Evolutionary conservation across 2,329 filamentous ascomycete species (phyloP).

Genomic region (Apiospora marii): DNA sequence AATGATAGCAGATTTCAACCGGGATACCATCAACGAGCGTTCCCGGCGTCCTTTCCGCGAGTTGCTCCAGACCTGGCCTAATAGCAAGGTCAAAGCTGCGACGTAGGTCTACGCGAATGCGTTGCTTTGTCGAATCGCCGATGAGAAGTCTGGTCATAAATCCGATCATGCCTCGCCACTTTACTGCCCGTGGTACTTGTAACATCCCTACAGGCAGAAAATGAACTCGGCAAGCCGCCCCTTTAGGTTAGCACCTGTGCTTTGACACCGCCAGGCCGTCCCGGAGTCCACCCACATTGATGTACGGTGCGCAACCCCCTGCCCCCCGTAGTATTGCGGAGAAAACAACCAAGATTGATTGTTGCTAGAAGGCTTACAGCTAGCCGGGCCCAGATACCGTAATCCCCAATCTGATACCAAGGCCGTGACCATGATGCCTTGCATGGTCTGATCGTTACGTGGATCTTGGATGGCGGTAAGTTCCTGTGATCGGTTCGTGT

Average conservation of each 20-base stretch:
- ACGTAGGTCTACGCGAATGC: not conserved
- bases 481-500: not conserved
- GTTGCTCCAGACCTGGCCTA: not conserved
- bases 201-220: not conserved
- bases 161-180: not conserved
- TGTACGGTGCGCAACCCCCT: not conserved
- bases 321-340: not conserved
- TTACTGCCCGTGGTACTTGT: not conserved
- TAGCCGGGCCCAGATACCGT: not conserved
- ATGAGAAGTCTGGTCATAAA: not conserved
- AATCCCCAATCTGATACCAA: not conserved
- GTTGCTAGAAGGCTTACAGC: not conserved
- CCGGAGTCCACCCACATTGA: not conserved
- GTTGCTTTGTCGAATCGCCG: not conserved
- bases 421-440: not conserved
- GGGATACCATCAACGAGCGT: not conserved
- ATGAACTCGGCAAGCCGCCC: not conserved
- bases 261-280: not conserved
- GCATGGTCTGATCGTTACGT: not conserved
- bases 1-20: not conserved
- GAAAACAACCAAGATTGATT: not conserved
- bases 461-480: not conserved
- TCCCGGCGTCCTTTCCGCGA: too few relatives aligned
- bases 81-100: not conserved
- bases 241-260: not conserved